phyloP scores from a whole-genome alignment of 306 rosid genomes.

The Mucuna pruriens region DNA sequence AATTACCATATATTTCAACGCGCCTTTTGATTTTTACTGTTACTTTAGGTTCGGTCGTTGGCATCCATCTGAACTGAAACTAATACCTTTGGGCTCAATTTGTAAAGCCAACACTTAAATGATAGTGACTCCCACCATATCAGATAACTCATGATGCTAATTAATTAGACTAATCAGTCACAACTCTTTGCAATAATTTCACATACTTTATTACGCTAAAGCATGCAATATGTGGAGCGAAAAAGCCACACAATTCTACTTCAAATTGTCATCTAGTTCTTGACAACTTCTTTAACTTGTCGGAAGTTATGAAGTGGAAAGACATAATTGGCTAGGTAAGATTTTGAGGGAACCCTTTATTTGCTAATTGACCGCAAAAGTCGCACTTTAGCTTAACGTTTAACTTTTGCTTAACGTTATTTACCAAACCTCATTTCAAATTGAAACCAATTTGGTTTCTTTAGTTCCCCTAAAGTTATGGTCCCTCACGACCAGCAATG shows the following conservation, averaged over 20 bases:
- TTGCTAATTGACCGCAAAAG: background rate
- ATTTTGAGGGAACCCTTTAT: conserved; percentile 7
- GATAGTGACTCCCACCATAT: conserved; percentile 42
- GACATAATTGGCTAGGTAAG: conserved; percentile 29
- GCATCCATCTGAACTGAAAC: background rate
- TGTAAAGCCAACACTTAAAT: background rate
- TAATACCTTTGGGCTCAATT: background rate
- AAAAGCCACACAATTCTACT: background rate
- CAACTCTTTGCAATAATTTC: background rate
- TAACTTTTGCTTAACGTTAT: conserved; percentile 34
- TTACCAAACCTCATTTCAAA: conserved; percentile 20
- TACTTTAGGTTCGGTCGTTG: background rate
- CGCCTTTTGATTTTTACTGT: background rate
- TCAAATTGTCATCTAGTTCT: conserved; percentile 22
- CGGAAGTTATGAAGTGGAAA: conserved; percentile 17
- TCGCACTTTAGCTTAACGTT: conserved; percentile 30
- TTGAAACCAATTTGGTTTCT: conserved; percentile 8
- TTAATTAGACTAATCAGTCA: conserved; percentile 24
- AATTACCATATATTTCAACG: no score
- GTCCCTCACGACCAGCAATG: conserved; percentile 30
- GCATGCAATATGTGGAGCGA: background rate
- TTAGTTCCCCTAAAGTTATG: conserved; percentile 1
- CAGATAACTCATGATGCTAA: conserved; percentile 4
- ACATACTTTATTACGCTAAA: conserved; percentile 24
- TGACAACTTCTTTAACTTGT: conserved; percentile 33